These are phyloP conservation scores for Phytophthora ramorum DNA, from an alignment of 352 stramenopile genomes.

Conservation along the genomic window DNA sequence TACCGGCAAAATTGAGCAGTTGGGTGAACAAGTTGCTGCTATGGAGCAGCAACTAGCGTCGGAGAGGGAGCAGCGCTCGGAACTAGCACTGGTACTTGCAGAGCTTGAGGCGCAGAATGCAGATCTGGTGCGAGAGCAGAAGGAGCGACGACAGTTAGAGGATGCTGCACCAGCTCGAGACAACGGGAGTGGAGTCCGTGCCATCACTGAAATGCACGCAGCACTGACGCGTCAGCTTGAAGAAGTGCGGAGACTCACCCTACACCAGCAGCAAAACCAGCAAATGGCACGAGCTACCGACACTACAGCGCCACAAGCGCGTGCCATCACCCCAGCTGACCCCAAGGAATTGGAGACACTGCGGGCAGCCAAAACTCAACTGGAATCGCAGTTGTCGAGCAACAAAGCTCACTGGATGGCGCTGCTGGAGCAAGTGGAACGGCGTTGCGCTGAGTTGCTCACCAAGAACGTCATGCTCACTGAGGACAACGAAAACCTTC, in stretches of 20 bases:
- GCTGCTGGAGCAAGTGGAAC: constrained; percentile 60
- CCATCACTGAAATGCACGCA: constrained; percentile 51
- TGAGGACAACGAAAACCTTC: constrained; percentile 66
- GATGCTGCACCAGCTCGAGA: constrained; percentile 1
- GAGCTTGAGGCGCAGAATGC: constrained; percentile 29
- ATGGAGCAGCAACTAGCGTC: constrained; percentile 23
- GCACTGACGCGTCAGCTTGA: constrained; percentile 49
- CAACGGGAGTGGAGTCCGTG: constrained; percentile 13
- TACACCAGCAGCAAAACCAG: constrained; percentile 24
- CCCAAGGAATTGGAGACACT: constrained; percentile 21
- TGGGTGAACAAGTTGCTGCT: constrained; percentile 15
- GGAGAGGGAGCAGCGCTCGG: constrained; percentile 30
- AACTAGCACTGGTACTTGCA: constrained; percentile 23
- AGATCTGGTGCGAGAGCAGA: constrained; percentile 9
- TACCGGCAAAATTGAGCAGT: neutral
- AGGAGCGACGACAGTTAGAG: constrained; percentile 5
- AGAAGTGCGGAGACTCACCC: constrained; percentile 46
- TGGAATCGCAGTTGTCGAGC: constrained; percentile 42
- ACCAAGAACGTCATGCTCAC: constrained; percentile 80
- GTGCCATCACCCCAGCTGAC: neutral
- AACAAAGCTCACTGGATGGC: constrained; percentile 53
- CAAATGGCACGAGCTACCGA: neutral
- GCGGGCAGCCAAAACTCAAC: constrained; percentile 41
- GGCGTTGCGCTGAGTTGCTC: constrained; percentile 61
- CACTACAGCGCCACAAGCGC: neutral